These are phyloP conservation scores for Coprinopsis cinerea DNA, from an alignment of 768 basidiomycete species.

Conservation along the genomic window DNA sequence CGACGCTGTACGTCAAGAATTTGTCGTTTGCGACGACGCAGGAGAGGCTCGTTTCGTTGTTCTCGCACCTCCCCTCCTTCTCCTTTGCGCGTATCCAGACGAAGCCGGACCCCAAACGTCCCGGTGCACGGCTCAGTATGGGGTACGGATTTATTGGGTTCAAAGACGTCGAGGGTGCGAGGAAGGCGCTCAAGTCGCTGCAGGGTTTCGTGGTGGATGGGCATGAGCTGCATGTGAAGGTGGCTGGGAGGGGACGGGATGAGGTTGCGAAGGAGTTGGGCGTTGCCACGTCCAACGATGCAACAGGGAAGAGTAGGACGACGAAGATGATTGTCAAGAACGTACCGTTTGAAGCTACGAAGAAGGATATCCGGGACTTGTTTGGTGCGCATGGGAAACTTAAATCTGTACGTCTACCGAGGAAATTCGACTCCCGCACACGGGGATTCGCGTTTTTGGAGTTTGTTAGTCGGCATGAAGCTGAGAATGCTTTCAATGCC, in stretches of 20 bases:
- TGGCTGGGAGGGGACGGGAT: conserved; percentile 79
- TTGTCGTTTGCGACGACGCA: conserved; percentile 87
- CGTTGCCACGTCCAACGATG: neutral
- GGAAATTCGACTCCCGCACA: conserved; percentile 81
- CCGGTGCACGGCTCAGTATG: conserved; percentile 70
- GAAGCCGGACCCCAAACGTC: conserved; percentile 79
- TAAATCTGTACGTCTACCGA: conserved; percentile 91
- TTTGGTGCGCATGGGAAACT: conserved; percentile 91
- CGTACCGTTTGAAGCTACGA: conserved; percentile 92
- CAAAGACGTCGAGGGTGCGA: conserved; percentile 65
- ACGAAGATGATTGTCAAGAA: conserved; percentile 99
- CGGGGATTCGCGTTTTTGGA: conserved; percentile 98
- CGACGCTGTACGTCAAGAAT: conserved; percentile 94
- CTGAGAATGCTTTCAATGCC: conserved; percentile 80
- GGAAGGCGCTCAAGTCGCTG: conserved; percentile 68
- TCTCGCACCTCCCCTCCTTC: conserved; percentile 73
- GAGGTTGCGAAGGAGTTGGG: conserved; percentile 33
- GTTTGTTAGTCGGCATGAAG: conserved; percentile 84
- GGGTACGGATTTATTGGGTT: conserved; percentile 97
- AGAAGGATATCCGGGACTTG: conserved; percentile 85
- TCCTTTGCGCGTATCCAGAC: conserved; percentile 87
- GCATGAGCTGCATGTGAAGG: conserved; percentile 76
- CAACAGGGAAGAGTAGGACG: conserved; percentile 49
- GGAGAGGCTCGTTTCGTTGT: conserved; percentile 61
- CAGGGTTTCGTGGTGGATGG: conserved; percentile 85